These are phyloP conservation scores for Viola pubescens DNA, from an alignment of 441 rosid species.

Conservation along the genomic window DNA sequence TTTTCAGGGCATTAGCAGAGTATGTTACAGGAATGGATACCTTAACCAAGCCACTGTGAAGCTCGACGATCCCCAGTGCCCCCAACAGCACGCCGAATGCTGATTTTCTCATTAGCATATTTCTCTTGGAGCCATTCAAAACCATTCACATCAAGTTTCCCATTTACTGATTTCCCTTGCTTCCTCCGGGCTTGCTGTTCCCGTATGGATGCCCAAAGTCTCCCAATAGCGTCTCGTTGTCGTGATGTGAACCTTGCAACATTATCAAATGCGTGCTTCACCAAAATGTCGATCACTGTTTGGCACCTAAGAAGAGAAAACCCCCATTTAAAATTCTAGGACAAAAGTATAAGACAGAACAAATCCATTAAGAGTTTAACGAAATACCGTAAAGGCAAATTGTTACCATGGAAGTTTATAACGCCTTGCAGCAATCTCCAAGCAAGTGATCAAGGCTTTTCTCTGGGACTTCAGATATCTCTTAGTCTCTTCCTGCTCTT, in stretches of 20 bases:
- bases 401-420: constrained; percentile 74
- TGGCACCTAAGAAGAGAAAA: constrained; percentile 62
- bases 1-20: constrained; percentile 2
- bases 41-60: constrained; percentile 87
- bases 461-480: constrained; percentile 63
- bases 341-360: background rate
- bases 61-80: constrained; percentile 82
- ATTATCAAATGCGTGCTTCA: constrained; percentile 78
- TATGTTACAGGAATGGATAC: background rate
- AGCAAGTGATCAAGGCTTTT: constrained; percentile 71
- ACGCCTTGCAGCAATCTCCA: constrained; percentile 87
- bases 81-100: constrained; percentile 79
- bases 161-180: constrained; percentile 84
- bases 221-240: constrained; percentile 75
- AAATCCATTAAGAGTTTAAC: background rate
- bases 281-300: constrained; percentile 88
- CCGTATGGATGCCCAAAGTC: constrained; percentile 78
- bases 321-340: background rate
- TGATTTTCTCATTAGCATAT: constrained; percentile 72
- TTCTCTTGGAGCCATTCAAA: constrained; percentile 83
- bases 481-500: constrained; percentile 53
- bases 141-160: constrained; percentile 85
- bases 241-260: constrained; percentile 63
- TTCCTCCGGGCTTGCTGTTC: constrained; percentile 74
- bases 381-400: background rate